Base-by-base conservation (phyloP, 2,329 filamentous ascomycete species). In the Nemania sp. region DNA sequence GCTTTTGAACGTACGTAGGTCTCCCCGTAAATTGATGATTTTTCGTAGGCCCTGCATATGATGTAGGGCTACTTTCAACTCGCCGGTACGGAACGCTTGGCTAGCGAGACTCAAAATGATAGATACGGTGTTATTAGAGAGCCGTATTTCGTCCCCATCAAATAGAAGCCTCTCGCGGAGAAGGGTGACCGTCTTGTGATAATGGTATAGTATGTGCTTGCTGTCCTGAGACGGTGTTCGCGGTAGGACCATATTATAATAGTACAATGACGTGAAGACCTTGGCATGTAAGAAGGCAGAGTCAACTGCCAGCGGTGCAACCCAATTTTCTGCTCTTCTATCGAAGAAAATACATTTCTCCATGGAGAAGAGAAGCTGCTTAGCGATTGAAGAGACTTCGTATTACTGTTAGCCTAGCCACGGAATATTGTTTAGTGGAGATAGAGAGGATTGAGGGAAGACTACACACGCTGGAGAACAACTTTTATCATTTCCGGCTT, bases 21-120 rank as follows among this genome's bases (percentile, higher is more conserved):
- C 81, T 2, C 81, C 81, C 59, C 78, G 77, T 32, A 83, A 35
- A 20, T 74, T 66, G 6, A 82, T 74, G 6, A 83, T 80, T 65
- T 74, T 80, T 20, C 73, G 73, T 20, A 83, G 73, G 6, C 81
- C 81, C 24, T 76, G 55, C 62, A 82, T 73, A 59, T 83, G 80
- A 22, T 79, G 72, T 8, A 59, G 72, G 0, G 79, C 77, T 0
- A 74, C 66, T 4, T 73, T 60, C 18, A 61, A 59, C 45, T 82
- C 76, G 3, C 77, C 77, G 0, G 61, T 69, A 8, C 74, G 66
- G 26, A 76, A 72, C 7, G 80, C 77, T 60, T 77, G 72, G 2
- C 67, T 70, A 1, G 79, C 77, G 15, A 82, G 68, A 15, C 70
- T 73, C 57, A 82, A 43, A 1, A 82, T 71, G 0, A 76, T 74